Percentiles rank a stretch among this genome's conserved stretches.
These are phyloP conservation scores for Yamadazyma ubonensis DNA, from an alignment of 805 yeast genomes.

Conservation along the genomic window DNA sequence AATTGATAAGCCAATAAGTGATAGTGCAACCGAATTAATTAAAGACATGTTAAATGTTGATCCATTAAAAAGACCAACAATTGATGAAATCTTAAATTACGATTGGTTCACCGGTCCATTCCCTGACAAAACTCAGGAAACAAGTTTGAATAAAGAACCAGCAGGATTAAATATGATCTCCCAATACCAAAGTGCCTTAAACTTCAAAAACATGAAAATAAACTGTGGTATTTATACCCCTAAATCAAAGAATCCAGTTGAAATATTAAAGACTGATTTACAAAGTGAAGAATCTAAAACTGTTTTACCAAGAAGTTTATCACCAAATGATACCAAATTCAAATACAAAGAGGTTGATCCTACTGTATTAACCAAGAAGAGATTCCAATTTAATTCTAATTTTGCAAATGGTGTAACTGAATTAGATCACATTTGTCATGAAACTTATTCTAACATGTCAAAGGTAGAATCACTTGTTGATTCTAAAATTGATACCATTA, in stretches of 20 bases:
- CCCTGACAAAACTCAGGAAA: constrained; percentile 66
- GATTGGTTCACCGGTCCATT: constrained; percentile 87
- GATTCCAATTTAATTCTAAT: constrained; percentile 38
- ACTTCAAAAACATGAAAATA: constrained; percentile 65
- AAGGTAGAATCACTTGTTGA: constrained; percentile 40
- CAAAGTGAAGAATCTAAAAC: constrained; percentile 66
- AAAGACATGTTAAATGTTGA: constrained; percentile 70
- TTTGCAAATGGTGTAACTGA: constrained; percentile 39
- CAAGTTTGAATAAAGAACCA: constrained; percentile 64
- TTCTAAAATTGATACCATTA: constrained; percentile 32
- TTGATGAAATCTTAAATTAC: constrained; percentile 75
- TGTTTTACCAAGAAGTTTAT: constrained; percentile 81
- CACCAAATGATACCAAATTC: constrained; percentile 87
- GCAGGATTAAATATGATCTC: constrained; percentile 52
- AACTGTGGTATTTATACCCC: constrained; percentile 61
- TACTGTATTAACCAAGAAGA: constrained; percentile 26
- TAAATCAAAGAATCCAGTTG: constrained; percentile 60
- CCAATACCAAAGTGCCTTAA: constrained; percentile 59
- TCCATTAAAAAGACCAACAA: constrained; percentile 77
- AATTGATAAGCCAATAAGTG: constrained; percentile 59
- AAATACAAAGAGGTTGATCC: constrained; percentile 75
- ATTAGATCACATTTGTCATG: constrained; percentile 36
- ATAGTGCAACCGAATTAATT: constrained; percentile 72
- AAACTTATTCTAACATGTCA: constrained; percentile 40
- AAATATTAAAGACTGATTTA: constrained; percentile 65